Evolutionary conservation across 495 filamentous ascomycete genomes (phyloP).

Genomic region (Peziza echinospora): DNA sequence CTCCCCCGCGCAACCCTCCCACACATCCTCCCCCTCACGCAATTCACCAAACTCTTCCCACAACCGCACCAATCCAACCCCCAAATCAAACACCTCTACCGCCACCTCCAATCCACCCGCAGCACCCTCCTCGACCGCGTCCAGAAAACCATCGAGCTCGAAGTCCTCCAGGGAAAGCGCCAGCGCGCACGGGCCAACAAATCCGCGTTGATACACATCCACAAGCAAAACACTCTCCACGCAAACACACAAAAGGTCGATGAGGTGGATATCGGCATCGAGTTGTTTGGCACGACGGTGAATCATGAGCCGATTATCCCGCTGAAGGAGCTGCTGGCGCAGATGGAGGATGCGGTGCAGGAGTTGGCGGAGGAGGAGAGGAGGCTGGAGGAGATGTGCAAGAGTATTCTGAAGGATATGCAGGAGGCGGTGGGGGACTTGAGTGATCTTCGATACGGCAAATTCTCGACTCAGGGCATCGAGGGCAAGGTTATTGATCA

Average conservation of each 20-base stretch:
- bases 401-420: slow-evolving; percentile 36
- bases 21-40: slow-evolving; percentile 44
- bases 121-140: slow-evolving; percentile 46
- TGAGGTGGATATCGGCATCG: slow-evolving; percentile 47
- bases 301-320: slow-evolving; percentile 31
- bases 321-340: slow-evolving; percentile 38
- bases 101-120: slow-evolving; percentile 52
- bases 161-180: slow-evolving; percentile 24
- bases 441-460: slow-evolving; percentile 68
- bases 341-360: slow-evolving; percentile 42
- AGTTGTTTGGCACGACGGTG: slow-evolving; percentile 25
- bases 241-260: slow-evolving; percentile 31
- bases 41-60: slow-evolving; percentile 62
- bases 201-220: slow-evolving; percentile 33
- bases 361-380: slow-evolving; percentile 45
- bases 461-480: slow-evolving; percentile 37
- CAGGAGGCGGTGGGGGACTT: slow-evolving; percentile 42
- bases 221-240: no score
- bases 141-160: slow-evolving; percentile 41
- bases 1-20: slow-evolving; percentile 53
- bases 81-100: slow-evolving; percentile 52
- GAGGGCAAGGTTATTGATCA: slow-evolving; percentile 41
- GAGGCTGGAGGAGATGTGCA: slow-evolving; percentile 40
- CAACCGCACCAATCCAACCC: slow-evolving; percentile 43
- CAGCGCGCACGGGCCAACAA: slow-evolving; percentile 37